Evolutionary conservation across 805 yeast species (phyloP), one percentile per base, ranked within the genome.

Genomic region (Kodamaea leandrae): DNA sequence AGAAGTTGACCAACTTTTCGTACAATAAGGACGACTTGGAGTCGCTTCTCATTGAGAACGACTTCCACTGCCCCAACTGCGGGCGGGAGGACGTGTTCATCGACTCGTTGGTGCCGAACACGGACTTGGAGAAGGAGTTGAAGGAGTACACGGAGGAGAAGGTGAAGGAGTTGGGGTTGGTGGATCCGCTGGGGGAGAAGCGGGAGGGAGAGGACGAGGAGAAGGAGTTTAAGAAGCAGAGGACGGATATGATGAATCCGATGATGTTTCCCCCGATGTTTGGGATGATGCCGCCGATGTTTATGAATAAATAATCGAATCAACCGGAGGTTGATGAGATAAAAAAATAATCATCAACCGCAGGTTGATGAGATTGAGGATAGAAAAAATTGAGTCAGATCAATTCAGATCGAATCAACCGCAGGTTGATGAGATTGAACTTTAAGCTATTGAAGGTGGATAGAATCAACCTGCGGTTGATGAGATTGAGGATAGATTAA

Each of bases 11-110:
- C 17, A 69, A 69, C 44, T 59, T 52, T 48, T 57, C 61, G 43
- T 69, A 69, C 51, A 57, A 66, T 43, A 67, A 66, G 49, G 48
- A 54, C 4, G 66, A 60, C 13, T 51, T 69, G 42, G 75, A 70
- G 46, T 62, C 60, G 44, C 59, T 74, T 6, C 65, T 91, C 18
- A 72, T 91, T 39, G 95, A 86, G 19, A 76, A 80, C 42, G 98
- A 91, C 55, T 91, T 91, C 64, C 80, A 77, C 27, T 91, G 99
- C 64, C 98, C 99, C 4, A 82, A 80, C 48, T 91, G 99, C 66
- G 78, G 75, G 2, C 74, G 72, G 13, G 79, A 77, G 17, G 96
- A 89, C 43, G 72, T 86, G 1, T 80, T 80, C 46, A 69, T 91
- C 36, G 99, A 91, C 61, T 75, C 82, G 13, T 66, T 91, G 34